Base-by-base conservation (phyloP, 352 stramenopile species). In the Phytophthora colocasiae region DNA sequence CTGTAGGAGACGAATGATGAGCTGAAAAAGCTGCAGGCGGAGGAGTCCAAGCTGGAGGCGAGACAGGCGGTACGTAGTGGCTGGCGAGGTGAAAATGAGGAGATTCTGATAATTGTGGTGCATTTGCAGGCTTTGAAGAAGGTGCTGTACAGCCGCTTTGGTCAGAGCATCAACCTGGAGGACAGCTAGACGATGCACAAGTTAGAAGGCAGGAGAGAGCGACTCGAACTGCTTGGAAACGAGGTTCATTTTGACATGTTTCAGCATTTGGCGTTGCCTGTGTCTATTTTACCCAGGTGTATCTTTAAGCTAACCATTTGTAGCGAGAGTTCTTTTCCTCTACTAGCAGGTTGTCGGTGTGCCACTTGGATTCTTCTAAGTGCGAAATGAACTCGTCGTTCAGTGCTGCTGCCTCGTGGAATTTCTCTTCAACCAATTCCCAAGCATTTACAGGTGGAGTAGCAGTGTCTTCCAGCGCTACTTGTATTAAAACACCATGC, bases 141-240 rank as follows among this genome's bases (percentile, higher is more conserved):
- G 71, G 68, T 93, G 49, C 81, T 99, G 45, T 99, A 99, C 83
- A 83, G 81, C 36, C 85, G 97, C 68, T 99, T 99, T 73, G 97
- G 97, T 41, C 91, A 96, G 59, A 98, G 85, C 61, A 99, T 99
- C 62, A 98, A 99, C 78, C 77, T 99, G 34, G 97, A 99, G 83
- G 96, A 95, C 66, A 96, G 89, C 72, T 96, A 89, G 31, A 36
- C 31, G 31, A 36, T 36, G 31, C 31, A 36, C 31, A 8, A 36
- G 31, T 36, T 12, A 36, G 58, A 62, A 27, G 10, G 24, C 41
- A 58, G 40, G 31, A 41, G 26, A 9, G 46, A 38, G 36, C 1
- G 63, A 31, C 27, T 8, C 27, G 22, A 31, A 31, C 27, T 31
- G 22, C 59, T 56, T 53, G 38, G 57, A 69, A 22, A 63, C 26